Evolutionary conservation across 331 rosid species (phyloP).

Genomic region (Acacia pycnantha): DNA sequence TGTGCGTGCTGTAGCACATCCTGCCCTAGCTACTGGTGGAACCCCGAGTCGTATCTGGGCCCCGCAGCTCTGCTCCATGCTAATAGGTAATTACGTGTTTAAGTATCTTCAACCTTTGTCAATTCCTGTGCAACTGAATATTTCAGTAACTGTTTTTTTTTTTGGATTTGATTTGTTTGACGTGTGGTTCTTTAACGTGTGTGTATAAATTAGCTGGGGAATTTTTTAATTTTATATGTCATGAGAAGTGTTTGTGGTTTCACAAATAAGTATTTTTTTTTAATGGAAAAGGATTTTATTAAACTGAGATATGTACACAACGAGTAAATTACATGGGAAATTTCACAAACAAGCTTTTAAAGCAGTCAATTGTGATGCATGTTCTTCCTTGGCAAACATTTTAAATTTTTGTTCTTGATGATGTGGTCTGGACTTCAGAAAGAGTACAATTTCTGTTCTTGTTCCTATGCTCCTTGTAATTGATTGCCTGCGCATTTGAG

Average conservation of each 20-base stretch:
- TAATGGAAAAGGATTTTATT: no score
- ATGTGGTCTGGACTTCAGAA: not conserved
- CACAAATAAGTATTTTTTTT: not conserved
- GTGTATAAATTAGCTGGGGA: not conserved
- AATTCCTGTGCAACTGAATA: not conserved
- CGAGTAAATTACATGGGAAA: no score
- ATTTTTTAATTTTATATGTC: not conserved
- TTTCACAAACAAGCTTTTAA: not conserved
- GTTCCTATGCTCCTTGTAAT: not conserved
- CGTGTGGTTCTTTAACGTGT: not conserved
- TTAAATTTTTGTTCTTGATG: not conserved
- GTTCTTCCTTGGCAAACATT: not conserved
- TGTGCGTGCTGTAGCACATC: not conserved
- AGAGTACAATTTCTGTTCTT: not conserved
- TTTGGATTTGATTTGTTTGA: not conserved
- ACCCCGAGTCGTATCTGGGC: not conserved
- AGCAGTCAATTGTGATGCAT: not conserved
- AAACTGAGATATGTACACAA: no score
- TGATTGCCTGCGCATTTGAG: not conserved
- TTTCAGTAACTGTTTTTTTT: not conserved
- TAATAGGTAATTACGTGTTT: not conserved
- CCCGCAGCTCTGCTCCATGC: not conserved
- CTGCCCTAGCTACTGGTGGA: slow-evolving; percentile 4
- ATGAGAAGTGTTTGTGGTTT: not conserved
- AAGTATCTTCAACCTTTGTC: not conserved